Evolutionary conservation across 2,329 filamentous ascomycete genomes (phyloP), one percentile per base, ranked within the genome.

Genomic region (Cladophialophora carrionii): DNA sequence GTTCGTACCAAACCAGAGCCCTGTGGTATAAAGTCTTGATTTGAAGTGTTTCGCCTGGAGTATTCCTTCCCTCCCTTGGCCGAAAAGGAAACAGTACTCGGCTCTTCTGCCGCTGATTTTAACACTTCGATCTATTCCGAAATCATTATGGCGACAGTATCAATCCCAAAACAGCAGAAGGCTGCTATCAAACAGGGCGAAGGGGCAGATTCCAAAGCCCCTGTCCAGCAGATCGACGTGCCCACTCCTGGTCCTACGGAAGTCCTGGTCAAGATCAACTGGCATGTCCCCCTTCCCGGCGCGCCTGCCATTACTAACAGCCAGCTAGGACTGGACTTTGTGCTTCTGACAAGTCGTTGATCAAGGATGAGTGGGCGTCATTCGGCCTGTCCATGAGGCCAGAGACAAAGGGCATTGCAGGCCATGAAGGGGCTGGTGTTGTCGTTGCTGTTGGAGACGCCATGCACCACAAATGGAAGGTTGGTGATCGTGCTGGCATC

Each of bases 181-280:
- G 71, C 71, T 31, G 71, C 71, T 34, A 68, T 72, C 43, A 68
- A 68, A 41, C 60, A 64, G 4, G 71, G 71, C 32, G 57, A 52
- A 10, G 71, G 71, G 10, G 43, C 60, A 14, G 61, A 66, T 57
- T 62, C 70, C 29, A 71, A 62, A 43, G 70, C 70, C 6, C 70
- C 71, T 3, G 62, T 70, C 8, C 77, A 78, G 63, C 71, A 78
- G 79, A 93, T 96, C 73, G 88, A 90, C 71, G 92, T 96, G 55
- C 84, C 83, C 66, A 85, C 88, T 76, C 93, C 93, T 37, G 91
- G 88, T 20, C 88, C 92, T 55, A 91, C 96, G 80, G 90, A 97
- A 80, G 90, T 96, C 71, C 89, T 97, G 68, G 82, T 96, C 80
- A 94, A 96, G 80, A 85, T 96, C 84, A 92, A 92, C 79, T 96